A percentile compares a stretch with the other conserved stretches of the same genome.
phyloP scores from a whole-genome alignment of 169 alveolate species.

The Eimeria zaria region DNA sequence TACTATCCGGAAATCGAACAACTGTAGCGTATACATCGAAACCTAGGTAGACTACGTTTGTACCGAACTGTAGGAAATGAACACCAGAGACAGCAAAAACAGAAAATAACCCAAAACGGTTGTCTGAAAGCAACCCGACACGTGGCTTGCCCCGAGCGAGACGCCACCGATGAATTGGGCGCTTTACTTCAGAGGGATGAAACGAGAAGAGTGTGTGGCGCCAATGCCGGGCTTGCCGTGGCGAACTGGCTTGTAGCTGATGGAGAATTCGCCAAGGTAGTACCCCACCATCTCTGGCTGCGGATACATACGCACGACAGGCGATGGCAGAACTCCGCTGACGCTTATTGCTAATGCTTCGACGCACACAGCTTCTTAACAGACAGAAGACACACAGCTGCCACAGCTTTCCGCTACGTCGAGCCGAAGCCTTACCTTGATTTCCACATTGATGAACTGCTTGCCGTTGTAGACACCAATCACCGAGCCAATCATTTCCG shows the following conservation, averaged over 20 bases:
- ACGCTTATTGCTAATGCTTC: not conserved
- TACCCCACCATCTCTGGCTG: constrained; percentile 99
- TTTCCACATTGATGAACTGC: constrained; percentile 98
- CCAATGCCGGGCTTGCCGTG: constrained; percentile 99
- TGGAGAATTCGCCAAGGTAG: constrained; percentile 99
- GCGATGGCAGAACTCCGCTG: not conserved
- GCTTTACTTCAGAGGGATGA: constrained; percentile 84
- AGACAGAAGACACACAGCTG: not conserved
- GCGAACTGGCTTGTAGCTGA: constrained; percentile 99
- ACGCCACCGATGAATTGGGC: not conserved
- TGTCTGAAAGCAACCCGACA: constrained; percentile 32
- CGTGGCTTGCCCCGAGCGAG: not conserved
- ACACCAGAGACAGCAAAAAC: constrained; percentile 16
- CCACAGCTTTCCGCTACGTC: not conserved
- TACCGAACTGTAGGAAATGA: not conserved
- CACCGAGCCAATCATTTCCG: constrained; percentile 99
- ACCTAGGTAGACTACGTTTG: not conserved
- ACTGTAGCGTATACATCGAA: not conserved
- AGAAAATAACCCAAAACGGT: constrained; percentile 6
- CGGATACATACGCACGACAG: not conserved
- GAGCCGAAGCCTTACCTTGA: constrained; percentile 90
- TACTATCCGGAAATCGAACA: not conserved
- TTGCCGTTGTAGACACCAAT: constrained; percentile 99
- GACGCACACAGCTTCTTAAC: too few relatives aligned
- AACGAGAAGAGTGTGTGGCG: constrained; percentile 89